Base-by-base conservation (phyloP, 202 grass and related monocot genomes). In the Sporobolus alterniflorus region DNA sequence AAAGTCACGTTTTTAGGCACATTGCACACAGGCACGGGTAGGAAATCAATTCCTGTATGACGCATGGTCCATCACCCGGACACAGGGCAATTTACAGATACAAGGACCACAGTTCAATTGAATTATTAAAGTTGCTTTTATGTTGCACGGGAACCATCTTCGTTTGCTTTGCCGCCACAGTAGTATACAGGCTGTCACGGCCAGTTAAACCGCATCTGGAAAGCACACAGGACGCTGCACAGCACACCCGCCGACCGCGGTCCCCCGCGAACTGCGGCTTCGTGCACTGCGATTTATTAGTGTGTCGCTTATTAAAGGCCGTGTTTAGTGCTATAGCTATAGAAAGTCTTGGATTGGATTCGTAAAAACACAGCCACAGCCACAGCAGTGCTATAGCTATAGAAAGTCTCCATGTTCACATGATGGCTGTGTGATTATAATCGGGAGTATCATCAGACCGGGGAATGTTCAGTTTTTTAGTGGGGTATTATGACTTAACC, bases 91-190 rank as follows among this genome's bases (percentile, higher is more conserved):
- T 40, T 44, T 34, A 55, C 28, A 21, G 39, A 66, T 55, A 1
- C 55, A 57, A 8, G 22, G 64, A 3, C 6, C 5, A 75, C 31
- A 32, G 62, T 55, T 56, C 21, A 9, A 9, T 18, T 16, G 46
- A 2, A 51, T 17, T 51, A 12, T 9, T 14, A 84, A 64, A 71
- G 82, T 29, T 46, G 76, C 77, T 71, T 85, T 81, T 76, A 7
- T 16, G 22, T 70, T 17, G 71, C 65, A 81, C 64, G 77, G 82
- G 29, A 66, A 57, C 47, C 25, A 76, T 81, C n/a, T n/a, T 39
- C 51, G 24, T 22, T 11, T 50, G 34, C 64, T 76, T 85, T 64
- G 31, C 54, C 22, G 31, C 67, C 46, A 13, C 73, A 44, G 36
- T 34, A 44, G 36, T 34, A 3, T 66, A 49, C 49, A 66, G 11